phyloP scores from a whole-genome alignment of 768 basidiomycete genomes.

The Lactarius sanguifluus region DNA sequence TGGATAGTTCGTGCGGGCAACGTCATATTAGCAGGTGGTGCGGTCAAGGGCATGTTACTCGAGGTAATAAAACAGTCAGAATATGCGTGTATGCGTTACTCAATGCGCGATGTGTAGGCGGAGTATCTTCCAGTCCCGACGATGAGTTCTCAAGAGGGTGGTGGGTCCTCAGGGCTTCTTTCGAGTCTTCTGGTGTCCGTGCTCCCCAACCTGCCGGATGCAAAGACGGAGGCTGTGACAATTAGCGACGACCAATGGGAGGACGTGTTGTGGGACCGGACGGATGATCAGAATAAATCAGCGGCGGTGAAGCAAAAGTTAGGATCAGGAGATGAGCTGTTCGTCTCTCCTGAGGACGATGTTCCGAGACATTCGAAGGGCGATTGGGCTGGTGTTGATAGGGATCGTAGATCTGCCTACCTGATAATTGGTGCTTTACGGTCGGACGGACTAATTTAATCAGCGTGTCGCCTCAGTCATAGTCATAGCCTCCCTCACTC shows the following conservation, averaged over 20 bases:
- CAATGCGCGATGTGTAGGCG: conserved; percentile 46
- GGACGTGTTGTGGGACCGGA: conserved; percentile 73
- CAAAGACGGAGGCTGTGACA: conserved; percentile 74
- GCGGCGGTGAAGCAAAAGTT: conserved; percentile 27
- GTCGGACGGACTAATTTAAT: conserved; percentile 64
- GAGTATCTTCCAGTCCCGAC: conserved; percentile 79
- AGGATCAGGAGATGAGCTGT: conserved; percentile 51
- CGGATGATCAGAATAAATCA: conserved; percentile 43
- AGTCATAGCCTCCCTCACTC: neutral
- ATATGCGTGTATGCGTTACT: neutral
- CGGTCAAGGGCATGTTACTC: conserved; percentile 78
- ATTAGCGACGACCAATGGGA: conserved; percentile 80
- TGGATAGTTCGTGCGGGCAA: conserved; percentile 82
- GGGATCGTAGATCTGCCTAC: conserved; percentile 77
- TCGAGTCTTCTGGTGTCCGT: conserved; percentile 74
- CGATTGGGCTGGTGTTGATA: conserved; percentile 77
- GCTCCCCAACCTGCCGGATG: conserved; percentile 69
- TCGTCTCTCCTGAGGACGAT: conserved; percentile 60
- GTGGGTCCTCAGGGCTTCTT: conserved; percentile 70
- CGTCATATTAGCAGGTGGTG: conserved; percentile 71
- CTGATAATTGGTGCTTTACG: conserved; percentile 74
- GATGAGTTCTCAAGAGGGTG: conserved; percentile 59
- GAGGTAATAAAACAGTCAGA: conserved; percentile 51
- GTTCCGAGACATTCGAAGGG: conserved; percentile 48
- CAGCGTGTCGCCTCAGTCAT: neutral